These are phyloP conservation scores for Fraxinus nigra DNA, from an alignment of 305 asterid species.

Conservation along the genomic window DNA sequence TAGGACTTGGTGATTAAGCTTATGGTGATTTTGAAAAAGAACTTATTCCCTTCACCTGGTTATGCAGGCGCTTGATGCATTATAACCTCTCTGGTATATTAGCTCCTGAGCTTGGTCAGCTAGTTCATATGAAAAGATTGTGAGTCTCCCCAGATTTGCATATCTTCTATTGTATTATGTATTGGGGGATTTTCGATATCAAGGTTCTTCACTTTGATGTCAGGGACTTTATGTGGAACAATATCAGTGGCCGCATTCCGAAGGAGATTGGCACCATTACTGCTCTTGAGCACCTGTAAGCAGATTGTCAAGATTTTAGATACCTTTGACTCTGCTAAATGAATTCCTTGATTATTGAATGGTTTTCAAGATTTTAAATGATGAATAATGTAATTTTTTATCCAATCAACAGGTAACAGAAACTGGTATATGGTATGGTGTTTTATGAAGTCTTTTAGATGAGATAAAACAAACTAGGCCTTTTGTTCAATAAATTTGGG, in stretches of 20 bases:
- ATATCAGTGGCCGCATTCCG: slow-evolving; percentile 59
- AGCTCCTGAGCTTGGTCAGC: slow-evolving; percentile 66
- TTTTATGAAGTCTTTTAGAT: not conserved
- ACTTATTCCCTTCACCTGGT: not conserved
- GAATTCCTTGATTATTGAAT: not conserved
- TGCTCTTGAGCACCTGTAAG: slow-evolving; percentile 50
- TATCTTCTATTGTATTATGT: not conserved
- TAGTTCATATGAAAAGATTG: slow-evolving; percentile 40
- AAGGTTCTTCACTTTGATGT: not conserved
- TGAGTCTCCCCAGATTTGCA: slow-evolving; percentile 27
- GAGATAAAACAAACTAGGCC: not conserved
- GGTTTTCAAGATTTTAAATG: not conserved
- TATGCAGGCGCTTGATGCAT: slow-evolving; percentile 46
- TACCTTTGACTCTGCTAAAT: not conserved
- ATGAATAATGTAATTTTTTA: not conserved
- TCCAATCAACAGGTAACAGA: not conserved
- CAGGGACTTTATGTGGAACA: slow-evolving; percentile 75
- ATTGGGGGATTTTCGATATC: not conserved
- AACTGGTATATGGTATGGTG: not conserved
- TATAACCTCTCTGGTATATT: slow-evolving; percentile 50
- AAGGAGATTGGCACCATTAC: slow-evolving; percentile 60
- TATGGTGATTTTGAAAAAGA: not conserved
- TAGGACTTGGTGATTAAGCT: not conserved
- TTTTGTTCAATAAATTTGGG: not conserved
- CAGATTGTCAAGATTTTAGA: slow-evolving; percentile 4